Percentiles rank a stretch among this genome's conserved stretches.
These are phyloP conservation scores for Cyclotella distinguenda DNA, from an alignment of 108 stramenopile genomes.

Conservation along the genomic window DNA sequence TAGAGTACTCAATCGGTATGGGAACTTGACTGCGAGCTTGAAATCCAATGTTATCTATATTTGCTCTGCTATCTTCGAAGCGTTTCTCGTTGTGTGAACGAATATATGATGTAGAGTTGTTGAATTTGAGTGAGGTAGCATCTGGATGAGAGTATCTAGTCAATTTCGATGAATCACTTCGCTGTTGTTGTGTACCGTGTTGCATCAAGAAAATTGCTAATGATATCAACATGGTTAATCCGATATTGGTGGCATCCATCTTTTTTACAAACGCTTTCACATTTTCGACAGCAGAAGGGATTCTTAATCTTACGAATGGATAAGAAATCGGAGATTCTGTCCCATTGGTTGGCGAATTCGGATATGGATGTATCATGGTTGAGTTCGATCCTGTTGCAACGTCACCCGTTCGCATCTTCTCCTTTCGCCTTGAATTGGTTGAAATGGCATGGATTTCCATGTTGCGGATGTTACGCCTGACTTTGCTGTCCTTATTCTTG, in stretches of 20 bases:
- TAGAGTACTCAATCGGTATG: constrained; percentile 23
- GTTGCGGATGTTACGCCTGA: no score
- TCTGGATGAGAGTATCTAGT: neutral
- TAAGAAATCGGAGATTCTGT: no score
- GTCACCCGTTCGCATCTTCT: no score
- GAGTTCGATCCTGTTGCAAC: no score
- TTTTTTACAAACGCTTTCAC: neutral
- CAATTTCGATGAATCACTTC: neutral
- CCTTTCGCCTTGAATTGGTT: no score
- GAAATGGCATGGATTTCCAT: no score
- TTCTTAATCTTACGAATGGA: no score
- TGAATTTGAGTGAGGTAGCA: neutral
- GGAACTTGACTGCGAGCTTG: constrained; percentile 38
- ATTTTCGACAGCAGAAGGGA: neutral
- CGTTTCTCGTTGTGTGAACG: neutral
- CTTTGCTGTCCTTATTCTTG: no score
- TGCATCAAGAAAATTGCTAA: constrained; percentile 3
- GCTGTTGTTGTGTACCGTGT: constrained; percentile 9
- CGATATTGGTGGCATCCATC: neutral
- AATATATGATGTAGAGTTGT: neutral
- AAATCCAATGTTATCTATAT: constrained; percentile 4
- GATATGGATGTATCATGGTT: no score
- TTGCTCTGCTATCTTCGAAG: no score
- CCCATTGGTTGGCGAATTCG: no score
- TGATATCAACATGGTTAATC: neutral